These are phyloP conservation scores for Salix purpurea DNA, from an alignment of 345 rosid species.

Conservation along the genomic window DNA sequence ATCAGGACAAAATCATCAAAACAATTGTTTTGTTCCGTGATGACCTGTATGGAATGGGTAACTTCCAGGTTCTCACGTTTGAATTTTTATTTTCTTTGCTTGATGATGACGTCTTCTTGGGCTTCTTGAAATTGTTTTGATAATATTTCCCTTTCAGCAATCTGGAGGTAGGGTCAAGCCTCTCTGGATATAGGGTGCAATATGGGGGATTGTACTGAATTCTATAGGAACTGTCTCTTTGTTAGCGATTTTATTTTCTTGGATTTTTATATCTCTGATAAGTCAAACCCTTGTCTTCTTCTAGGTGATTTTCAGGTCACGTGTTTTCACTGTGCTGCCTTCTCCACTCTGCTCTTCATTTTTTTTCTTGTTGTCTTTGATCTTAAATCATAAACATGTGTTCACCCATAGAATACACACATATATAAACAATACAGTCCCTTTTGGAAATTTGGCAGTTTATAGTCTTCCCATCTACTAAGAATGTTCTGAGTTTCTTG, in stretches of 20 bases:
- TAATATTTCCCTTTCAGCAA: background rate
- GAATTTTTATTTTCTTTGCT: background rate
- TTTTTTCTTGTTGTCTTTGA: background rate
- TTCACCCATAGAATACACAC: background rate
- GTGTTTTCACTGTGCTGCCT: background rate
- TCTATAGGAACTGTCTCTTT: background rate
- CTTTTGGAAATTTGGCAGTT: background rate
- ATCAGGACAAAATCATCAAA: background rate
- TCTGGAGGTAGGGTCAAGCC: background rate
- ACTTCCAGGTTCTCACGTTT: background rate
- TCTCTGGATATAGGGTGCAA: background rate
- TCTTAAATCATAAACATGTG: background rate
- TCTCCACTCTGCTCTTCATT: background rate
- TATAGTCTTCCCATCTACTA: background rate
- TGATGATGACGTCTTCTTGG: background rate
- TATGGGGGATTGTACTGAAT: background rate
- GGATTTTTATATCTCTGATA: background rate
- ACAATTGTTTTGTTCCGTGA: background rate
- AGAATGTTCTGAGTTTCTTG: background rate
- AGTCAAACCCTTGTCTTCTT: background rate
- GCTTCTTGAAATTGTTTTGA: background rate
- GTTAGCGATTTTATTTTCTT: background rate
- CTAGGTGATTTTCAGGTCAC: background rate
- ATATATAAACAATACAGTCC: background rate
- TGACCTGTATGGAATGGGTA: background rate